Conservation (phyloP, 139 green algal species). For the Tetraselmis chui region DNA sequence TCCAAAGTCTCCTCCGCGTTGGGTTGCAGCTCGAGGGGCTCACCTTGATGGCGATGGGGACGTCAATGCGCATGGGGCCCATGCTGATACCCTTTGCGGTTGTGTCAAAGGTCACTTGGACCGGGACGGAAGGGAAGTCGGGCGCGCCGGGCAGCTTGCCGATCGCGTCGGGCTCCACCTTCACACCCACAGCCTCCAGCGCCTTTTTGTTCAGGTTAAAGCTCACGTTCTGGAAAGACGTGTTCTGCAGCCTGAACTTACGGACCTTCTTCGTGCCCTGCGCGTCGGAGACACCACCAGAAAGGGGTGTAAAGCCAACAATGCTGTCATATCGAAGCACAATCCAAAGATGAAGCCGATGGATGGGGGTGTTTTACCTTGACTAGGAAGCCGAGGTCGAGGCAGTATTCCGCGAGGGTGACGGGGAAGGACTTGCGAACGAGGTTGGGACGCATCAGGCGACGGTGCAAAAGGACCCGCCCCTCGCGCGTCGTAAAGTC, state of each 20-base stretch:
- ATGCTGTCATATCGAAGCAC: too few relatives aligned
- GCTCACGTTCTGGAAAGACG: conserved; percentile 36
- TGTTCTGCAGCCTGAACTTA: conserved; percentile 64
- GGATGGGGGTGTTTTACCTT: too few relatives aligned
- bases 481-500: not conserved
- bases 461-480: not conserved
- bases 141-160: conserved; percentile 51
- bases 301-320: too few relatives aligned
- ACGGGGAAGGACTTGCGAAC: conserved; percentile 2
- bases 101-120: conserved; percentile 22
- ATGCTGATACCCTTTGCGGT: not conserved
- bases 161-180: conserved; percentile 54
- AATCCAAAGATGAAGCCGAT: too few relatives aligned
- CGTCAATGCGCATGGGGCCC: not conserved
- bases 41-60: not conserved
- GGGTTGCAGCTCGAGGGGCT: too few relatives aligned
- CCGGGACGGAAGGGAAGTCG: conserved; percentile 26
- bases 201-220: conserved; percentile 51
- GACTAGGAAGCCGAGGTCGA: conserved; percentile 71
- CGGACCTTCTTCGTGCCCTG: conserved; percentile 7
- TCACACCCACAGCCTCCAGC: conserved; percentile 52
- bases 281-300: too few relatives aligned
- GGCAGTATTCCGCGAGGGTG: conserved; percentile 46
- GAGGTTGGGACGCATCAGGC: not conserved
- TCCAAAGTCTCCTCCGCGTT: too few relatives aligned